phyloP scores from a whole-genome alignment of 768 basidiomycete genomes.

The Coprinellus micaceus region DNA sequence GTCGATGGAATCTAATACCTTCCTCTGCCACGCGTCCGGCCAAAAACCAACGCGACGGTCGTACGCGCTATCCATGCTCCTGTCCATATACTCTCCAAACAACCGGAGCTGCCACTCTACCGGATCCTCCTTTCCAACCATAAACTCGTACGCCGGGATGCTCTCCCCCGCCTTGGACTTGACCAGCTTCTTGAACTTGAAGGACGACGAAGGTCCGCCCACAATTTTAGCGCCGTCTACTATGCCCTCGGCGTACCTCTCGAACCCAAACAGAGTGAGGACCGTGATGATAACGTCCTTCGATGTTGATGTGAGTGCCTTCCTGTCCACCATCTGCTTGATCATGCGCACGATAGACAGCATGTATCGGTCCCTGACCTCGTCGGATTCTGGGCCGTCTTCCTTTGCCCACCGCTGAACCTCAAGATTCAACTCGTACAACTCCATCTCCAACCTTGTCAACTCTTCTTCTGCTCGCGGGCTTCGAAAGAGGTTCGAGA shows the following conservation, averaged over 20 bases:
- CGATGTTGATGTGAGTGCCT: constrained; percentile 32
- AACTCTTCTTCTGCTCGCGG: constrained; percentile 38
- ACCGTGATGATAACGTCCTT: constrained; percentile 35
- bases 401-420: constrained; percentile 52
- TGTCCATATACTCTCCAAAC: constrained; percentile 71
- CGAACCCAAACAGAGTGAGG: constrained; percentile 47
- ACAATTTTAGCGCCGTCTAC: constrained; percentile 13
- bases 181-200: constrained; percentile 54
- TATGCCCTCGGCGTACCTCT: constrained; percentile 29
- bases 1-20: constrained; percentile 64
- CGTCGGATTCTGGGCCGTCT: constrained; percentile 29
- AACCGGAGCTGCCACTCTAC: constrained; percentile 62
- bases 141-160: constrained; percentile 41
- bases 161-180: constrained; percentile 35
- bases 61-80: constrained; percentile 59
- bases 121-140: constrained; percentile 55
- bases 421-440: constrained; percentile 52
- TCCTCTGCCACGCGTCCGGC: constrained; percentile 69
- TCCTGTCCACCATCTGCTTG: constrained; percentile 39
- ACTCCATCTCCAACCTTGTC: constrained; percentile 46
- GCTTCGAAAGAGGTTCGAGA: constrained; percentile 44
- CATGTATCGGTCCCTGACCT: constrained; percentile 42
- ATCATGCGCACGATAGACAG: constrained; percentile 46
- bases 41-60: constrained; percentile 60
- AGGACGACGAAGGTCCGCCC: constrained; percentile 34